A percentile compares a stretch with the other conserved stretches of the same genome.
Conservation (phyloP, 805 yeast genomes). For the Ogataea zsoltii region DNA sequence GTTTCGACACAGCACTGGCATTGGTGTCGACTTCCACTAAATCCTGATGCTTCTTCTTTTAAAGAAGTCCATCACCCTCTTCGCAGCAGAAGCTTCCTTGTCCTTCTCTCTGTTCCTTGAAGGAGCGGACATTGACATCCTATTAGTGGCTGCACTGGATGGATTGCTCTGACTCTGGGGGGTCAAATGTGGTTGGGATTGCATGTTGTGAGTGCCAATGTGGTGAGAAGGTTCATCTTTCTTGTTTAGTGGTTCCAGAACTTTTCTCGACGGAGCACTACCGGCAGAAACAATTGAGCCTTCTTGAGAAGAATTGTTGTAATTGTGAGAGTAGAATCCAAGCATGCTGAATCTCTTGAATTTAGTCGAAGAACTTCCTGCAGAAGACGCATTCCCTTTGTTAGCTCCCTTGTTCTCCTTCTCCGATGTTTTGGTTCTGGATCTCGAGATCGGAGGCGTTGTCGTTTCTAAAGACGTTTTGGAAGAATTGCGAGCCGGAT, state of each 20-base stretch:
- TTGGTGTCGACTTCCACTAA: constrained; percentile 8
- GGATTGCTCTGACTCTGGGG: constrained; percentile 17
- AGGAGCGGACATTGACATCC: constrained; percentile 25
- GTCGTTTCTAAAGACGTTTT: constrained; percentile 1
- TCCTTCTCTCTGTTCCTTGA: constrained; percentile 20
- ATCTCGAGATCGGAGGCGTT: background rate
- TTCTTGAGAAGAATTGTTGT: constrained; percentile 14
- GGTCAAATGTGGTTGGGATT: background rate
- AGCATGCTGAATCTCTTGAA: constrained; percentile 36
- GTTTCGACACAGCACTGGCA: background rate
- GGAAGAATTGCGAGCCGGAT: constrained; percentile 1
- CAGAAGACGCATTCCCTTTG: constrained; percentile 18
- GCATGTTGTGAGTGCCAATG: background rate
- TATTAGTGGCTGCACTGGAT: constrained; percentile 36
- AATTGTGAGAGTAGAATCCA: constrained; percentile 29
- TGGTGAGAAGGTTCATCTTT: constrained; percentile 6
- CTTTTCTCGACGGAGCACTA: constrained; percentile 13
- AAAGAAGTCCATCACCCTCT: constrained; percentile 76
- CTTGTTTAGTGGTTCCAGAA: constrained; percentile 20
- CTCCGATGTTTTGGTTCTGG: constrained; percentile 20
- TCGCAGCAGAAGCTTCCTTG: constrained; percentile 72
- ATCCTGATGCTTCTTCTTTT: constrained; percentile 58
- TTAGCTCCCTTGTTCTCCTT: constrained; percentile 25
- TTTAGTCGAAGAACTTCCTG: constrained; percentile 21
- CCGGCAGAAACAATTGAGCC: constrained; percentile 7